Conservation (phyloP, 257 asterid species). For the Solanum lignicaule region DNA sequence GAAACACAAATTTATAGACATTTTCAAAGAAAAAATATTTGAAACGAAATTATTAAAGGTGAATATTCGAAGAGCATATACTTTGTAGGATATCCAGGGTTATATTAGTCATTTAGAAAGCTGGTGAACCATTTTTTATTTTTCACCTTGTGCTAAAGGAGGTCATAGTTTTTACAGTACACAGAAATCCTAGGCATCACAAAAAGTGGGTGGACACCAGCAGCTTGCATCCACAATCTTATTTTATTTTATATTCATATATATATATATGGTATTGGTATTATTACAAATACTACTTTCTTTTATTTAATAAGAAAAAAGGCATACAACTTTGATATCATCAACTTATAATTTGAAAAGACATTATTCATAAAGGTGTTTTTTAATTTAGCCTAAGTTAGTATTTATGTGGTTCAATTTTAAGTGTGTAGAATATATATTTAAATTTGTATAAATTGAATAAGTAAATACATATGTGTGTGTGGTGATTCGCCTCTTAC, state of each 20-base stretch:
- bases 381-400: no score
- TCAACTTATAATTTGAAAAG: not conserved
- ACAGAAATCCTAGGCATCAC: not conserved
- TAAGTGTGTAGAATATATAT: no score
- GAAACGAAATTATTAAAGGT: not conserved
- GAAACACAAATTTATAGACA: not conserved
- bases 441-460: no score
- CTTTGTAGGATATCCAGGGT: not conserved
- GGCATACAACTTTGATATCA: not conserved
- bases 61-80: not conserved
- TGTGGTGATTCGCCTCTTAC: no score
- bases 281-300: not conserved
- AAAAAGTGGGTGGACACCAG: not conserved
- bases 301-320: not conserved
- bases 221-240: not conserved
- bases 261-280: not conserved
- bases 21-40: not conserved
- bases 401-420: no score
- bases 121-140: not conserved
- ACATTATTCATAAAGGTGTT: no score
- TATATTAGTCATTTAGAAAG: not conserved
- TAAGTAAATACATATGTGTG: no score
- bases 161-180: not conserved
- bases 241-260: not conserved
- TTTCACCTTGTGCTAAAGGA: not conserved